These are phyloP conservation scores for Talaromyces wortmannii DNA, from an alignment of 495 filamentous ascomycete genomes.

Conservation along the genomic window DNA sequence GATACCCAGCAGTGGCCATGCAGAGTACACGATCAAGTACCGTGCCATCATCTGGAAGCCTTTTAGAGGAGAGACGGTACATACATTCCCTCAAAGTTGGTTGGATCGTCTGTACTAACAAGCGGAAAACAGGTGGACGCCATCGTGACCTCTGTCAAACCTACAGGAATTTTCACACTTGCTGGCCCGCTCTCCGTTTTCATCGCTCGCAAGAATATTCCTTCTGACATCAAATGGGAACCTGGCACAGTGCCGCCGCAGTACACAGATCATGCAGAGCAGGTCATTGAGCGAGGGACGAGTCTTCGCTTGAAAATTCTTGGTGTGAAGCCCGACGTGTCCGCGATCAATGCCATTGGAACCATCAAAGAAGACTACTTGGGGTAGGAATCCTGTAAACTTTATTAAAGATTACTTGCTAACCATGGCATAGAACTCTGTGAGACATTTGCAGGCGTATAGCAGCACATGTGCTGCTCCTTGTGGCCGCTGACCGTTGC, in stretches of 20 bases:
- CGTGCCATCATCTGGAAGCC: conserved; percentile 95
- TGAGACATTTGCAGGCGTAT: neutral
- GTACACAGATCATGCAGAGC: conserved; percentile 80
- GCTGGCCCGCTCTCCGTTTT: conserved; percentile 85
- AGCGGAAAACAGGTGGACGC: conserved; percentile 66
- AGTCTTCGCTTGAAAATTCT: conserved; percentile 91
- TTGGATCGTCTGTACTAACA: neutral
- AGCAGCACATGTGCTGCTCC: neutral
- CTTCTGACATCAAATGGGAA: conserved; percentile 86
- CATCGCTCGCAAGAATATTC: conserved; percentile 88
- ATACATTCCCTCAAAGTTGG: conserved; percentile 14
- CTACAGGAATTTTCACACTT: conserved; percentile 86
- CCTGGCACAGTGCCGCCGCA: conserved; percentile 81
- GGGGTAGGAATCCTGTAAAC: conserved; percentile 28
- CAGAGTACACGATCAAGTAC: conserved; percentile 92
- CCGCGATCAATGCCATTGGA: conserved; percentile 90
- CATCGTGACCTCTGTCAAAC: conserved; percentile 81
- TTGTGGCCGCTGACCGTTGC: too few species aligned
- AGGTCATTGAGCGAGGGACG: conserved; percentile 88
- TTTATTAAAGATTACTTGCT: neutral
- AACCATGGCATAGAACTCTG: neutral
- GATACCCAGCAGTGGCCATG: conserved; percentile 78
- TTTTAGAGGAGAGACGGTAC: conserved; percentile 92
- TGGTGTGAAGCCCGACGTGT: conserved; percentile 85
- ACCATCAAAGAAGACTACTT: conserved; percentile 84